These are phyloP conservation scores for Fagopyrum esculentum DNA, from an alignment of 148 eudicot species.

Conservation along the genomic window DNA sequence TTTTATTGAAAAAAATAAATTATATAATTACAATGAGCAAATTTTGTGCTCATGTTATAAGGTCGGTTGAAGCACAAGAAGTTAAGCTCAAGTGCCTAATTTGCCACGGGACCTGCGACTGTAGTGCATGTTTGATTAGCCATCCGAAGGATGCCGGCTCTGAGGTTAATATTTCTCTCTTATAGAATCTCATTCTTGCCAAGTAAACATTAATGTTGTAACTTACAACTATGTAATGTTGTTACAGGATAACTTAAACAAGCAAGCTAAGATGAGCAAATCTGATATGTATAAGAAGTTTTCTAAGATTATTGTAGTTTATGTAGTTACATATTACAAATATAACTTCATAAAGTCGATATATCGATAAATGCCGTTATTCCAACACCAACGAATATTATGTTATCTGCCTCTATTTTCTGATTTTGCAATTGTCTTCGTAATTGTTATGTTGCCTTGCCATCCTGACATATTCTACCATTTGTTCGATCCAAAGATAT, in stretches of 20 bases:
- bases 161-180: constrained; percentile 34
- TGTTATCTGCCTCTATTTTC: too few relatives aligned
- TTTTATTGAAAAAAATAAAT: too few relatives aligned
- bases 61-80: constrained; percentile 47
- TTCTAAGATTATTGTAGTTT: too few relatives aligned
- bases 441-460: too few relatives aligned
- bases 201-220: neutral
- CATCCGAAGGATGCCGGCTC: constrained; percentile 30
- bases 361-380: too few relatives aligned
- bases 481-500: too few relatives aligned
- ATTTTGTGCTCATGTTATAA: constrained; percentile 15
- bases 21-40: too few relatives aligned
- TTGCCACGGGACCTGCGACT: constrained; percentile 64
- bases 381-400: too few relatives aligned
- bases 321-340: too few relatives aligned
- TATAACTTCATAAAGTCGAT: too few relatives aligned
- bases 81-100: constrained; percentile 57
- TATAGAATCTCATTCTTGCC: neutral
- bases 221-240: neutral
- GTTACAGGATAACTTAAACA: constrained; percentile 10
- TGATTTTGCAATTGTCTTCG: too few relatives aligned
- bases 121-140: constrained; percentile 46
- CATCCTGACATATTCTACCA: too few relatives aligned
- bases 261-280: constrained; percentile 25
- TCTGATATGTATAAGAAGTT: constrained; percentile 1